Evolutionary conservation across 352 stramenopile genomes (phyloP).

Genomic region (Nothophytophthora sp.): DNA sequence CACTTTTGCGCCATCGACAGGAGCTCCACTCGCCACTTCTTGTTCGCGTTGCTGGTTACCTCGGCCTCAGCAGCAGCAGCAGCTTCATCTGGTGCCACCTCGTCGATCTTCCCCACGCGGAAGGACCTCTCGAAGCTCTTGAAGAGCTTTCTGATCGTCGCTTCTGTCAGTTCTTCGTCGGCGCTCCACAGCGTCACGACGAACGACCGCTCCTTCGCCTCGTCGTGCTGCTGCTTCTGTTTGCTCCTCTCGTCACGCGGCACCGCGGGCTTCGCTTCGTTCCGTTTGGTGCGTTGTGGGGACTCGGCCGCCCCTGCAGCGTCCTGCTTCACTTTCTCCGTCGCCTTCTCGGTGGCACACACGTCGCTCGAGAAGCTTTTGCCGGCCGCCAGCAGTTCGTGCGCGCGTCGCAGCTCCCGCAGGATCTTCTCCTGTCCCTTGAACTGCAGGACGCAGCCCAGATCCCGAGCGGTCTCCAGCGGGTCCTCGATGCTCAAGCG

Average conservation of each 20-base stretch:
- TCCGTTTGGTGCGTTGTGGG: conserved; percentile 10
- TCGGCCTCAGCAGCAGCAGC: neutral
- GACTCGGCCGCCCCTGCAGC: conserved; percentile 6
- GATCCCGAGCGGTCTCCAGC: conserved; percentile 73
- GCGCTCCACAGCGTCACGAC: conserved; percentile 34
- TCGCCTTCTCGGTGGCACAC: conserved; percentile 29
- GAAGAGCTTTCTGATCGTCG: conserved; percentile 32
- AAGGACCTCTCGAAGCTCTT: conserved; percentile 39
- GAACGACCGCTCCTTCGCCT: conserved; percentile 31
- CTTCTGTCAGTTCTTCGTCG: conserved; percentile 35
- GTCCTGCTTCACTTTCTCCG: conserved; percentile 6
- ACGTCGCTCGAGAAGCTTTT: conserved; percentile 54
- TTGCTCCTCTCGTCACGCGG: conserved; percentile 2
- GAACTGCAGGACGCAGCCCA: conserved; percentile 78
- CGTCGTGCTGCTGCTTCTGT: conserved; percentile 13
- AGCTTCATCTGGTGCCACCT: conserved; percentile 1
- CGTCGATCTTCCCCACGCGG: conserved; percentile 31
- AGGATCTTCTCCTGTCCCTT: conserved; percentile 67
- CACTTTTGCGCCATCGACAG: conserved; percentile 26
- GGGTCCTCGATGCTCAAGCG: conserved; percentile 88
- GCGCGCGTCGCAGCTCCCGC: conserved; percentile 58
- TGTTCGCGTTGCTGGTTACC: conserved; percentile 9
- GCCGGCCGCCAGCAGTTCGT: conserved; percentile 41
- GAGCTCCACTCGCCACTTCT: conserved; percentile 42
- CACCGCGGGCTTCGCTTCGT: neutral